Percentiles rank a stretch among this genome's conserved stretches.
These are phyloP conservation scores for Rhodotorula sp. DNA, from an alignment of 1,284 basidiomycete species.

Conservation along the genomic window DNA sequence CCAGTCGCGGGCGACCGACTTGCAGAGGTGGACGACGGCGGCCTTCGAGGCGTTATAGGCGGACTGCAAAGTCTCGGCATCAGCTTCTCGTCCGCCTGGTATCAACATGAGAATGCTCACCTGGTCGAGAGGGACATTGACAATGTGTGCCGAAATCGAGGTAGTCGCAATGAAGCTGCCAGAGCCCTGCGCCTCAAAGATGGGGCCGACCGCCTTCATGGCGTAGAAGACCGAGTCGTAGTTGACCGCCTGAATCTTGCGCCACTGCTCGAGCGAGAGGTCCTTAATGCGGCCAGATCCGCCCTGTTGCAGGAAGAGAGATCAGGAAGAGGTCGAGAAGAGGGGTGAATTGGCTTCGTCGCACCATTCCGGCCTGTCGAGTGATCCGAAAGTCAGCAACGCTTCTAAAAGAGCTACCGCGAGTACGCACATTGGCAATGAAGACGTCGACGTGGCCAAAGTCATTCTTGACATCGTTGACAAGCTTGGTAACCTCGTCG, in stretches of 20 bases:
- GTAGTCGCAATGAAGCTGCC: constrained; percentile 56
- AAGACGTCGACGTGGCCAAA: constrained; percentile 53
- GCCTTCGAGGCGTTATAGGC: constrained; percentile 49
- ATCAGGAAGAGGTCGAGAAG: not conserved
- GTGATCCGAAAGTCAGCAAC: not conserved
- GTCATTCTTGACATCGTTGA: constrained; percentile 52
- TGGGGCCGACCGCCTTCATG: constrained; percentile 47
- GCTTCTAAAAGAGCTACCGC: constrained; percentile 50
- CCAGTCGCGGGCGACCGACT: constrained; percentile 65
- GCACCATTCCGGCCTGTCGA: constrained; percentile 24
- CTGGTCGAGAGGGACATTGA: constrained; percentile 54
- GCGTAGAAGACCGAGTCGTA: constrained; percentile 54
- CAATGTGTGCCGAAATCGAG: constrained; percentile 58
- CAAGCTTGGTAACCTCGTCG: constrained; percentile 49
- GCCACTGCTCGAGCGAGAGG: constrained; percentile 54
- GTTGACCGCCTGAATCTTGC: constrained; percentile 49
- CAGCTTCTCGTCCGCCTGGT: not conserved
- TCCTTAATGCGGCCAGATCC: constrained; percentile 50
- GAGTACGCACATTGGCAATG: constrained; percentile 49
- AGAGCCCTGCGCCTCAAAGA: constrained; percentile 45
- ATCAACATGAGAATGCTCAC: constrained; percentile 49
- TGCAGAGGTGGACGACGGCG: constrained; percentile 60
- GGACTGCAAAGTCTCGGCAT: not conserved
- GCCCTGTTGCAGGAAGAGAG: not conserved
- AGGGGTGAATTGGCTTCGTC: not conserved